Percentiles rank a stretch among this genome's conserved stretches.
phyloP scores from a whole-genome alignment of 1,284 basidiomycete genomes.

The Rhodotorula glutinis region DNA sequence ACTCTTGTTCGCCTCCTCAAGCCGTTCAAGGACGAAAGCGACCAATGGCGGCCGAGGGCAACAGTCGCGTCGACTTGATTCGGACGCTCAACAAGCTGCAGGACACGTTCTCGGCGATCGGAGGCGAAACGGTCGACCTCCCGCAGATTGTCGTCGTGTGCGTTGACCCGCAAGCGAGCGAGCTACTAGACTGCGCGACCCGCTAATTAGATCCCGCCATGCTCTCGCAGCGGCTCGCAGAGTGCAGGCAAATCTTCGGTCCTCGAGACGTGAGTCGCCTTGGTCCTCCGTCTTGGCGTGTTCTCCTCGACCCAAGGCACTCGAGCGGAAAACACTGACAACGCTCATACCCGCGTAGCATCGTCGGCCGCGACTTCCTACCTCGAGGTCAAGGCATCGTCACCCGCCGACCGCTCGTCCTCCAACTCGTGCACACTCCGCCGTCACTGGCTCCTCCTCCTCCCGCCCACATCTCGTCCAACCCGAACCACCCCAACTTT shows the following conservation, averaged over 20 bases:
- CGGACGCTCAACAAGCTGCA: slow-evolving; percentile 43
- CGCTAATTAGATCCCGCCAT: too few species aligned
- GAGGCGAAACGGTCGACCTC: slow-evolving; percentile 57
- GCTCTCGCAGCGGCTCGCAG: slow-evolving; percentile 54
- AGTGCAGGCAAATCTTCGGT: slow-evolving; percentile 58
- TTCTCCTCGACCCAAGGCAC: background rate
- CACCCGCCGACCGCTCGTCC: slow-evolving; percentile 86
- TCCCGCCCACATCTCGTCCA: slow-evolving; percentile 48
- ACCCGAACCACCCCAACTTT: slow-evolving; percentile 18
- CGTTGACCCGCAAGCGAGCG: too few species aligned
- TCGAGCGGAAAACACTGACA: too few species aligned
- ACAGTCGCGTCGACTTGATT: slow-evolving; percentile 8
- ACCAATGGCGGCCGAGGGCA: slow-evolving; percentile 13
- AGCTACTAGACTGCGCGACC: too few species aligned
- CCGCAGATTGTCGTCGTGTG: slow-evolving; percentile 52
- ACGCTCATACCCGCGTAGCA: slow-evolving; percentile 53
- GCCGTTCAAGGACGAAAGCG: too few species aligned
- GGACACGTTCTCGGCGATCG: slow-evolving; percentile 51
- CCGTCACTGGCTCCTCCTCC: slow-evolving; percentile 51
- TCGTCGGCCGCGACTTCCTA: slow-evolving; percentile 93
- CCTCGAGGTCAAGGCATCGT: slow-evolving; percentile 86
- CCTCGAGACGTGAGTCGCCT: slow-evolving; percentile 54
- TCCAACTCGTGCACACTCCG: slow-evolving; percentile 79
- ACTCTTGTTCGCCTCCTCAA: too few species aligned
- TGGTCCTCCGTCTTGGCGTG: background rate